A percentile compares a stretch with the other conserved stretches of the same genome.
phyloP scores from a whole-genome alignment of 2,329 filamentous ascomycete species.

The Lasiodiplodia hormozganensis region DNA sequence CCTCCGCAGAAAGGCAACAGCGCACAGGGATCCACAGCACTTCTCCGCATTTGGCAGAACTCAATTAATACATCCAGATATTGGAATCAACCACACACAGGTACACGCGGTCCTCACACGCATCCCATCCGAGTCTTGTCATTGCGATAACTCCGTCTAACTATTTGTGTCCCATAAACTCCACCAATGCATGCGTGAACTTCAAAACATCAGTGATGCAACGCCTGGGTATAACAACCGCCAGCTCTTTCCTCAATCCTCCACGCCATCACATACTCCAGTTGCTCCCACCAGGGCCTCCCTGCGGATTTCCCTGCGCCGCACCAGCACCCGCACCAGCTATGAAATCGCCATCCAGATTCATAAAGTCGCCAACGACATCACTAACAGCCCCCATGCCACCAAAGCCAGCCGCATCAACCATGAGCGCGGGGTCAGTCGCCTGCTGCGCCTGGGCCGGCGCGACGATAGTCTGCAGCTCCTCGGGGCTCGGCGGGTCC shows the following conservation, averaged over 20 bases:
- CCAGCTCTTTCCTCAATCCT: not conserved
- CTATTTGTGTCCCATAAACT: not conserved
- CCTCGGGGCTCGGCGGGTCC: slow-evolving; percentile 38
- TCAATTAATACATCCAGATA: no score
- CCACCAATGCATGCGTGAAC: not conserved
- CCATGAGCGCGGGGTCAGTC: slow-evolving; percentile 12
- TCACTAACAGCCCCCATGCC: slow-evolving; percentile 26
- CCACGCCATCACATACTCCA: not conserved
- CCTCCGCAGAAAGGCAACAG: no score
- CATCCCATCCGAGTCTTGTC: not conserved
- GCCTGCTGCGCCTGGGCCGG: slow-evolving; percentile 22
- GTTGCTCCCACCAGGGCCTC: not conserved
- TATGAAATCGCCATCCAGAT: slow-evolving; percentile 26
- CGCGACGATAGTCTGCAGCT: slow-evolving; percentile 3
- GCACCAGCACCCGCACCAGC: not conserved
- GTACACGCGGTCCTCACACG: no score
- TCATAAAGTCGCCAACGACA: slow-evolving; percentile 46
- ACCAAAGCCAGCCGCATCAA: slow-evolving; percentile 8
- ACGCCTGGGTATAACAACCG: slow-evolving; percentile 18
- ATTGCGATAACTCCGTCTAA: not conserved
- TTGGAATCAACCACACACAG: no score
- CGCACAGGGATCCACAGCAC: no score
- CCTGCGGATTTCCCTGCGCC: not conserved
- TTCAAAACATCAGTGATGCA: slow-evolving; percentile 7
- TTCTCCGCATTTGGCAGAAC: no score